Percentiles rank a stretch among this genome's conserved stretches.
phyloP scores from a whole-genome alignment of 2,329 filamentous ascomycete species.

The Penicillium sp. region DNA sequence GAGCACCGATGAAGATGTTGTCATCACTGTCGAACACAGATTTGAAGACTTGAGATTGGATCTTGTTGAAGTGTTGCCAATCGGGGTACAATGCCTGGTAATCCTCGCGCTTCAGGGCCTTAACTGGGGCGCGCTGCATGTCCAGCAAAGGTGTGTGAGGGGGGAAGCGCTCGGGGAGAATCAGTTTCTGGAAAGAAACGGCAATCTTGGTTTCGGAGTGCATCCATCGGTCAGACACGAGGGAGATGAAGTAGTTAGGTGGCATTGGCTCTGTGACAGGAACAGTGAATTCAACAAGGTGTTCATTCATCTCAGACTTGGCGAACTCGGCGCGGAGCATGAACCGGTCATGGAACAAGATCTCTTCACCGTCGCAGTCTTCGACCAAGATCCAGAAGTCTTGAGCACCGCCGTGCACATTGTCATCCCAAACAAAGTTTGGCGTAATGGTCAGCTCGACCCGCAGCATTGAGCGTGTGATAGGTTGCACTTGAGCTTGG shows the following conservation, averaged over 20 bases:
- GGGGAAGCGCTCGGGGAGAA: slow-evolving; percentile 92
- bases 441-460: slow-evolving; percentile 89
- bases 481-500: slow-evolving; percentile 89
- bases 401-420: slow-evolving; percentile 82
- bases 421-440: slow-evolving; percentile 94
- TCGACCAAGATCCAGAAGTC: slow-evolving; percentile 97
- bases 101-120: slow-evolving; percentile 82
- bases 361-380: slow-evolving; percentile 95
- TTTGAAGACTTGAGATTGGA: slow-evolving; percentile 97
- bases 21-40: slow-evolving; percentile 88
- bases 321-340: slow-evolving; percentile 88
- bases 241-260: slow-evolving; percentile 96
- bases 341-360: slow-evolving; percentile 93
- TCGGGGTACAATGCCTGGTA: slow-evolving; percentile 78
- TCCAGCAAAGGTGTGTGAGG: slow-evolving; percentile 90
- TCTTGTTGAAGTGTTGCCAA: slow-evolving; percentile 91
- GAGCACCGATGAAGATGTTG: slow-evolving; percentile 90
- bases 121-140: slow-evolving; percentile 84
- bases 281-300: slow-evolving; percentile 93
- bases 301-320: slow-evolving; percentile 81
- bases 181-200: slow-evolving; percentile 91
- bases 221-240: slow-evolving; percentile 97
- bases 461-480: slow-evolving; percentile 89
- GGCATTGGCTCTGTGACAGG: slow-evolving; percentile 97
- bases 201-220: slow-evolving; percentile 91